Percentiles rank a stretch among this genome's conserved stretches.
These are phyloP conservation scores for Russula brevipes DNA, from an alignment of 768 basidiomycete genomes.

Conservation along the genomic window DNA sequence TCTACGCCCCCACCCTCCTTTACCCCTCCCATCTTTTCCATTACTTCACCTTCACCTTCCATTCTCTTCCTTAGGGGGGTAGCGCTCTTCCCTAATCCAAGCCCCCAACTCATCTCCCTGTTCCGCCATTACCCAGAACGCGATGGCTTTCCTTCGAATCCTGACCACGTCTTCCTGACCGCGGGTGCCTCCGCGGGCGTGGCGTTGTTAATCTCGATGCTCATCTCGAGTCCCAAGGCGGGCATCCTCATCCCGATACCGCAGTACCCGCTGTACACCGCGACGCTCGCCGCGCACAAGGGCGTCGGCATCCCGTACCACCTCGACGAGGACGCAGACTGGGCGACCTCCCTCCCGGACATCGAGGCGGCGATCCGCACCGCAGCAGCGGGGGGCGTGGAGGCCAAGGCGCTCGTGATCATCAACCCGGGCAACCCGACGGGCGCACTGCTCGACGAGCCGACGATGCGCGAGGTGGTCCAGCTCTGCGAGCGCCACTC, in stretches of 20 bases:
- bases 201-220: slow-evolving; percentile 75
- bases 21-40: background rate
- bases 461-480: slow-evolving; percentile 72
- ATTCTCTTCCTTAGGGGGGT: background rate
- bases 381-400: slow-evolving; percentile 54
- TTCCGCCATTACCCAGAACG: slow-evolving; percentile 50
- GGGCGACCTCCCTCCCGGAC: slow-evolving; percentile 71
- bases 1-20: too few species aligned
- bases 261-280: slow-evolving; percentile 97
- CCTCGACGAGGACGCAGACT: slow-evolving; percentile 74
- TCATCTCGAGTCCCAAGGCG: slow-evolving; percentile 59
- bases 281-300: slow-evolving; percentile 78
- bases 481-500: slow-evolving; percentile 76
- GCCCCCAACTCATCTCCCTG: background rate
- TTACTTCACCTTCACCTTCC: background rate
- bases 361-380: slow-evolving; percentile 64
- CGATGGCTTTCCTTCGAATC: slow-evolving; percentile 80
- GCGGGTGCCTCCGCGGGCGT: slow-evolving; percentile 93
- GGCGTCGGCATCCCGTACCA: slow-evolving; percentile 85
- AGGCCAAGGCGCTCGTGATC: slow-evolving; percentile 82
- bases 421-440: slow-evolving; percentile 99
- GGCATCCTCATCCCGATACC: slow-evolving; percentile 95
- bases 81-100: background rate
- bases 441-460: slow-evolving; percentile 70
- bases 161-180: slow-evolving; percentile 88